Conservation (phyloP, 192 early-diverging fungal species). For the Rhizoclosmatium globosum region DNA sequence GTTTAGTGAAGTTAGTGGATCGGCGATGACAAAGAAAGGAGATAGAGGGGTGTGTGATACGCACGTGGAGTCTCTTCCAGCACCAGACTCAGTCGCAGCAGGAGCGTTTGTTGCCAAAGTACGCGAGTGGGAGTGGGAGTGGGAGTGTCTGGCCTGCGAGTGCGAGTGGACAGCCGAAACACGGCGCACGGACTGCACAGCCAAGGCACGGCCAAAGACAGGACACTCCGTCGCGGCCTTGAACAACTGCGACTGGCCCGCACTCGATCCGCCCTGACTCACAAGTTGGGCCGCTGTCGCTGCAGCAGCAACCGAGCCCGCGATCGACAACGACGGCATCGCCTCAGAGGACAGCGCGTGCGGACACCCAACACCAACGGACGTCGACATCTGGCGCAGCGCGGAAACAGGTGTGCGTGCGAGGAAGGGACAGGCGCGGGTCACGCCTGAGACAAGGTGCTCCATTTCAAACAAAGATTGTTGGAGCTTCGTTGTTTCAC, state of each 20-base stretch:
- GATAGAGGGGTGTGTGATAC: too few species aligned
- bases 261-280: neutral
- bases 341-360: neutral
- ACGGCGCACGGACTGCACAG: slow-evolving; percentile 58
- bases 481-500: too few species aligned
- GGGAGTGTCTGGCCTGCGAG: neutral
- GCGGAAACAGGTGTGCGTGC: slow-evolving; percentile 73
- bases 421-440: slow-evolving; percentile 77
- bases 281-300: neutral
- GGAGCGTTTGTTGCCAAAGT: neutral
- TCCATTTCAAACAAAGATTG: too few species aligned
- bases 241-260: slow-evolving; percentile 52
- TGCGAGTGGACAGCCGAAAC: neutral
- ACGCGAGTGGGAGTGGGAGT: neutral
- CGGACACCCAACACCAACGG: slow-evolving; percentile 31
- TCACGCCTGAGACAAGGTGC: neutral
- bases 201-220: slow-evolving; percentile 81
- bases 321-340: neutral
- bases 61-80: too few species aligned
- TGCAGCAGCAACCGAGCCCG: neutral
- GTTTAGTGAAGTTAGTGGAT: neutral
- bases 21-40: neutral
- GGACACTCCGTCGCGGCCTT: slow-evolving; percentile 76
- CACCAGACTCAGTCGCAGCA: neutral
- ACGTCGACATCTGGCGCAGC: slow-evolving; percentile 65